phyloP scores from a whole-genome alignment of 805 yeast species.

The Pichia manshurica region DNA sequence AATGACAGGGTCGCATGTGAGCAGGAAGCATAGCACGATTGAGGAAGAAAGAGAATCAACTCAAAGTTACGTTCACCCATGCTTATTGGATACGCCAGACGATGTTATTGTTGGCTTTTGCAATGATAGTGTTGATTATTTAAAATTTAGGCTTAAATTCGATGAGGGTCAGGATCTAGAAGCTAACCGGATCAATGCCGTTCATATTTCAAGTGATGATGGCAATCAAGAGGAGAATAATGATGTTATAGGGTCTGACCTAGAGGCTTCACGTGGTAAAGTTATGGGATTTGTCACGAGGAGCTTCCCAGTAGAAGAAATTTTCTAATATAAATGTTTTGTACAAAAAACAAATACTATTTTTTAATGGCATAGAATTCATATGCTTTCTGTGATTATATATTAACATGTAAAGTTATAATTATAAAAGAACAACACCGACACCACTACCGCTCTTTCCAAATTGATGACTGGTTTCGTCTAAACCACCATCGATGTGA shows the following conservation, averaged over 20 bases:
- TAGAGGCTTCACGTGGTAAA: neutral
- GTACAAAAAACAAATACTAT: too few relatives aligned
- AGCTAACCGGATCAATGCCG: neutral
- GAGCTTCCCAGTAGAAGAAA: neutral
- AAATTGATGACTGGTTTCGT: conserved; percentile 33
- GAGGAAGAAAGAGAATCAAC: conserved; percentile 52
- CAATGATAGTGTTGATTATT: conserved; percentile 43
- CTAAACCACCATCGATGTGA: conserved; percentile 78
- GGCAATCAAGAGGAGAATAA: neutral
- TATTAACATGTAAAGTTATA: too few relatives aligned
- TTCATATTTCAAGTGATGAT: neutral
- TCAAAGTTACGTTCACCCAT: conserved; percentile 47
- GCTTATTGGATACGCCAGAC: conserved; percentile 39
- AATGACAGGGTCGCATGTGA: neutral
- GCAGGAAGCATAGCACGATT: conserved; percentile 41
- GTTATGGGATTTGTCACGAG: conserved; percentile 7
- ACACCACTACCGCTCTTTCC: conserved; percentile 59
- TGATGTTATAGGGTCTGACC: conserved; percentile 1
- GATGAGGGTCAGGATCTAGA: neutral
- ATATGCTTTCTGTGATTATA: too few relatives aligned
- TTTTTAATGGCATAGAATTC: too few relatives aligned
- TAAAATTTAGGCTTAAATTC: conserved; percentile 25
- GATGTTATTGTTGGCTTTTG: conserved; percentile 57
- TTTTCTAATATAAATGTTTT: conserved; percentile 1
- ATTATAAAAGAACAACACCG: conserved; percentile 79